Percentiles rank a stretch among this genome's conserved stretches.
Evolutionary conservation across 148 eudicot genomes (phyloP).

Genomic region (Suaeda aralocaspica): DNA sequence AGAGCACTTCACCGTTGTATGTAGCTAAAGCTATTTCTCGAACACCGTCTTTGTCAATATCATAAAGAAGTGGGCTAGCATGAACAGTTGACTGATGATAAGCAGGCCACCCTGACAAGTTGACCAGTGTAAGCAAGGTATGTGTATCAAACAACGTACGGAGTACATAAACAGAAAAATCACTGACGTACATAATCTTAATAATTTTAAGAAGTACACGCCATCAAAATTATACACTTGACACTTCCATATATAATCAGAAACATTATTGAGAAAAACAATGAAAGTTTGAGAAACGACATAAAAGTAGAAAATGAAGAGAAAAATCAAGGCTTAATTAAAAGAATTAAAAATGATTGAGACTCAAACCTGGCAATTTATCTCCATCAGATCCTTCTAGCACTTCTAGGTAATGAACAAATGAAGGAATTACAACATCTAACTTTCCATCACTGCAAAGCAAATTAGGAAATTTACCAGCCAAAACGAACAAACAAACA

Average conservation of each 20-base stretch:
- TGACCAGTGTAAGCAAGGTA: conserved; percentile 1
- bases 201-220: neutral
- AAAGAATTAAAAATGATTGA: neutral
- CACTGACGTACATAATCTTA: neutral
- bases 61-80: conserved; percentile 92
- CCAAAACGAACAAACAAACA: neutral
- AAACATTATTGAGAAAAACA: neutral
- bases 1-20: conserved; percentile 92
- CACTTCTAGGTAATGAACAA: conserved; percentile 95
- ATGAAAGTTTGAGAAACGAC: neutral
- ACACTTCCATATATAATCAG: neutral
- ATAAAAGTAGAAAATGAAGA: neutral
- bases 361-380: conserved; percentile 76
- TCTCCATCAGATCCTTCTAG: conserved; percentile 98
- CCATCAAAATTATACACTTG: neutral
- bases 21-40: conserved; percentile 96
- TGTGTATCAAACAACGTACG: neutral
- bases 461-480: neutral
- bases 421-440: conserved; percentile 92
- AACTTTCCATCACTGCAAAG: conserved; percentile 86
- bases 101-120: conserved; percentile 93
- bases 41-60: conserved; percentile 96
- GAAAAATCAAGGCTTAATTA: neutral
- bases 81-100: conserved; percentile 97
- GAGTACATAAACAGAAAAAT: neutral